Evolutionary conservation across 352 stramenopile genomes (phyloP).

Genomic region (Globisporangium orthogonon): DNA sequence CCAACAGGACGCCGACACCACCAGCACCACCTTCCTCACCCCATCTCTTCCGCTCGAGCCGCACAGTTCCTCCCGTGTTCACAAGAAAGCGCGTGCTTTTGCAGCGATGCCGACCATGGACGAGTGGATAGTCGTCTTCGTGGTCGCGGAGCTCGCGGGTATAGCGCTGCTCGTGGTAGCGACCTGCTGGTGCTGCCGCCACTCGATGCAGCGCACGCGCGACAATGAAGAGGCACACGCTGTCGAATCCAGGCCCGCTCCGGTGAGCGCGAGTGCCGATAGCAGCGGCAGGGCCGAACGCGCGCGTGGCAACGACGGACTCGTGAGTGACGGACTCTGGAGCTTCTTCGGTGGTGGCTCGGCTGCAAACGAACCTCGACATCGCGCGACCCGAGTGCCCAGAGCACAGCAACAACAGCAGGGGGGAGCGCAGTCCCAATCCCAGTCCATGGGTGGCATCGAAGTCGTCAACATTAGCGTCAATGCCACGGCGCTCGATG

Average conservation of each 20-base stretch:
- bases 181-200: constrained; percentile 7
- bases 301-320: background rate
- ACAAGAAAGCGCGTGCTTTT: too few species aligned
- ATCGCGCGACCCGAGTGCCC: background rate
- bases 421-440: background rate
- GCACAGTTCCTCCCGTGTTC: too few species aligned
- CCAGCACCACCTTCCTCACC: too few species aligned
- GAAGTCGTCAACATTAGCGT: constrained; percentile 9
- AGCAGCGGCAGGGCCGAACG: background rate
- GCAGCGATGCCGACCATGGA: constrained; percentile 11
- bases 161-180: background rate
- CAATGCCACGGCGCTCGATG: background rate
- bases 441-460: background rate
- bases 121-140: constrained; percentile 5
- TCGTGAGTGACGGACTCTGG: constrained; percentile 3
- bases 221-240: background rate
- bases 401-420: background rate
- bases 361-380: background rate
- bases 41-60: too few species aligned
- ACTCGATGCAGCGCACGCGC: background rate
- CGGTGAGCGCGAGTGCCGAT: background rate
- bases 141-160: constrained; percentile 3
- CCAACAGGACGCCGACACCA: too few species aligned
- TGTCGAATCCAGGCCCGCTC: background rate
- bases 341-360: constrained; percentile 1